A percentile compares a stretch with the other conserved stretches of the same genome.
phyloP scores from a whole-genome alignment of 2,329 filamentous ascomycete genomes.

The Neonectria ditissima region DNA sequence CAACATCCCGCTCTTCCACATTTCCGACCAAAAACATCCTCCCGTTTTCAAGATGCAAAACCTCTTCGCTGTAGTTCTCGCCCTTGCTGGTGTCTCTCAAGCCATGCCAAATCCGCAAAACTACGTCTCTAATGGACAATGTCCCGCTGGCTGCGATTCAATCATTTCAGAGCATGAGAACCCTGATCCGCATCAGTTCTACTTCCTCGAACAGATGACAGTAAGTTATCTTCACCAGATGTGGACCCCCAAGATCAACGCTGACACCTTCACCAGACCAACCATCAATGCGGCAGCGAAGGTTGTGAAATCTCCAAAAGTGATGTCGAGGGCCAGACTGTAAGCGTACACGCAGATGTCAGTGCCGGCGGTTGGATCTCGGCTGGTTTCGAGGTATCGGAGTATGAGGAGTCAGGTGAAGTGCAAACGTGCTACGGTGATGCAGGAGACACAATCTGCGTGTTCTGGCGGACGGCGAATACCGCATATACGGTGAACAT shows the following conservation, averaged over 20 bases:
- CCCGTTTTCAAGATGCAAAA: not conserved
- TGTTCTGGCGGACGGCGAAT: slow-evolving; percentile 3
- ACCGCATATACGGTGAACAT: not conserved
- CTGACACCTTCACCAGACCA: not conserved
- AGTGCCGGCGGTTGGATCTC: not conserved
- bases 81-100: not conserved
- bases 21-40: too few relatives aligned
- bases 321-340: not conserved
- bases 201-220: slow-evolving; percentile 5
- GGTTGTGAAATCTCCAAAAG: slow-evolving; percentile 10
- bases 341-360: not conserved
- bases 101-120: not conserved
- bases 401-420: not conserved
- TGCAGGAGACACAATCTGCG: not conserved
- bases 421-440: slow-evolving; percentile 5
- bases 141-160: not conserved
- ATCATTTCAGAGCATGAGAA: not conserved
- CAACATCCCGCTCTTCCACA: not conserved
- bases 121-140: not conserved
- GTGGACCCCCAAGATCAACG: not conserved
- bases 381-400: not conserved
- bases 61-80: not conserved
- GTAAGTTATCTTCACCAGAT: not conserved
- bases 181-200: not conserved
- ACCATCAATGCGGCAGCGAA: not conserved